Base-by-base conservation (phyloP, 495 filamentous ascomycete genomes). In the Tuber magnatum region DNA sequence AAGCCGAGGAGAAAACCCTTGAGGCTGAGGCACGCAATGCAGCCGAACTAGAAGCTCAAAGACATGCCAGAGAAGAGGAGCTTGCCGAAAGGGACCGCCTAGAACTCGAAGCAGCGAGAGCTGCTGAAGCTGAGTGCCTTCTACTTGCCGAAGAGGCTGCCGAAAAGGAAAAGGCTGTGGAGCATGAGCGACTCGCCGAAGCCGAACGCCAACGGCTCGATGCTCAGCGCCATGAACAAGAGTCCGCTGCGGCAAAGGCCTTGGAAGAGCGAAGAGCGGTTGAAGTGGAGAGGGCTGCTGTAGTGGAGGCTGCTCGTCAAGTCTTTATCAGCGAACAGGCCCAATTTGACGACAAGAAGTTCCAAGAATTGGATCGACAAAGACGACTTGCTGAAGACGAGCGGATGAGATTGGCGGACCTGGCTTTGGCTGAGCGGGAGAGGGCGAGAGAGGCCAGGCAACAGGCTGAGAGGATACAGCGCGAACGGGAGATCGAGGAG, bases 341-440 rank as follows among this genome's bases (percentile, higher is more conserved):
- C 40, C 69, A 35, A 71, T 56, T 71, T 61, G 38, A 56, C 69
- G 40, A 68, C 22, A 61, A 12, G 9, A 41, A 43, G 24, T 77
- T 77, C 43, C 73, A 77, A 43, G 73, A 77, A 35, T 65, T 72
- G 24, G 76, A 77, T 22, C 73, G 41, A 24, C 69, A 70, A 56
- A 69, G 76, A 69, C 76, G 76, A 41, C 73, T 77, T 24, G 76
- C 76, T 44, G 76, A 77, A 32, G 76, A 77, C 70, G 70, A 74
- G 44, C 75, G 77, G 44, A 56, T 77, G 65, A 43, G 75, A 12
- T 40, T 79, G 32, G 75, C 65, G 69, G 71, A 74, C 44, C 4
- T 74, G 38, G 75, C 38, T 43, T 38, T 75, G 43, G 71, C 38
- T 18, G 71, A 76, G 32, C 78, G 42, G 56, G 79, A 80, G 46